phyloP scores from a whole-genome alignment of 1,284 basidiomycete genomes.

The Phylloboletellus chloephorus region DNA sequence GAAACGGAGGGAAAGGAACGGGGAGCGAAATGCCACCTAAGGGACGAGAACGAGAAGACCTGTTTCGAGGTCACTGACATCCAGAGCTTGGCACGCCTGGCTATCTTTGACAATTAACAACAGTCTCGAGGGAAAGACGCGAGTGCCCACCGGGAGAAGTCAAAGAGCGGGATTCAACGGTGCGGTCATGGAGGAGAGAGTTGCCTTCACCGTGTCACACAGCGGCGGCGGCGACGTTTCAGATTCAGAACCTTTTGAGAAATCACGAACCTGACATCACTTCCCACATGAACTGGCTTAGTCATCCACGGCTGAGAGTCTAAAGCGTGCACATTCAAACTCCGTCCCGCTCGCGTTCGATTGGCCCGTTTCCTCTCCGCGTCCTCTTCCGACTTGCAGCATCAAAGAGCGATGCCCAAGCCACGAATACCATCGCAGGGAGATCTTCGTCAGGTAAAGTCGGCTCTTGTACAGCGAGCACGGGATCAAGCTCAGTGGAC shows the following conservation, averaged over 20 bases:
- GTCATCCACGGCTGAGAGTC: not conserved
- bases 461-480: slow-evolving; percentile 7
- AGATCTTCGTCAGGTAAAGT: slow-evolving; percentile 11
- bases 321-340: no score
- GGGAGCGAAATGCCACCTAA: not conserved
- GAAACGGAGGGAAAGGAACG: not conserved
- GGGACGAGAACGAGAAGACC: not conserved
- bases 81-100: slow-evolving; percentile 7
- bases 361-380: no score
- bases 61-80: slow-evolving; percentile 9
- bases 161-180: slow-evolving; percentile 1
- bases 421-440: slow-evolving; percentile 10
- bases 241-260: slow-evolving; percentile 7
- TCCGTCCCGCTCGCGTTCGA: no score
- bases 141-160: not conserved
- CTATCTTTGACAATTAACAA: not conserved
- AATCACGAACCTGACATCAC: slow-evolving; percentile 13
- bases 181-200: slow-evolving; percentile 4
- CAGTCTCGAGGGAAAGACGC: no score
- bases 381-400: no score
- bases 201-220: slow-evolving; percentile 19
- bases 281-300: slow-evolving; percentile 13
- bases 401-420: slow-evolving; percentile 9
- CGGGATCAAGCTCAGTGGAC: slow-evolving; percentile 9
- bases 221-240: slow-evolving; percentile 11